Evolutionary conservation across 805 yeast genomes (phyloP), one percentile per base, ranked within the genome.

Genomic region (Metschnikowia bowlesiae): DNA sequence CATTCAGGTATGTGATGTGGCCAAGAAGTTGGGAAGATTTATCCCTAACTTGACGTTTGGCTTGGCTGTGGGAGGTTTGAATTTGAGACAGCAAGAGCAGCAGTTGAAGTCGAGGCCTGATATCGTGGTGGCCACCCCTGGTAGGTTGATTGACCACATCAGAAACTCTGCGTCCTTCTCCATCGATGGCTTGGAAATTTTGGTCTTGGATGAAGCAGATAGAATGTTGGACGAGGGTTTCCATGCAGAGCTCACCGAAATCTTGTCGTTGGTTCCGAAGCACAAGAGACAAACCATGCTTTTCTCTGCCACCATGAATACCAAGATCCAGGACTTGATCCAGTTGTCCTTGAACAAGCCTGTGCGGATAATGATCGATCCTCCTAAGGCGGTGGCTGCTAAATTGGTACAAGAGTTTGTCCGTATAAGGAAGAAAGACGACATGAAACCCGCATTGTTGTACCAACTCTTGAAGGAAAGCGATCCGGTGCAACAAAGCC

Each of bases 201-300:
- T 94, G 61, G 95, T 94, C 31, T 79, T 94, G 59, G 99, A 94
- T 74, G 99, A 94, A 75, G 99, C 99, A 53, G 99, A 94, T 78
- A 84, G 99, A 74, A 94, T 94, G 98, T 79, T 94, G 60, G 99
- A 94, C 67, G 99, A 94, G 71, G 99, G 99, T 64, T 94, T 94
- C 81, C 97, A 91, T 69, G 89, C 84, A 47, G 99, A 94, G 70
- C 75, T 94, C 58, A 85, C 89, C 16, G 99, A 94, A 67, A 92
- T 94, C 53, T 79, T 94, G 69, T 79, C 87, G 11, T 75, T 92
- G 48, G 76, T 95, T 56, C 99, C 99, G 30, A 73, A 70, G 57
- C 80, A 84, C 46, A 89, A 89, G 70, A 83, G 98, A 67, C 99
- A 94, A 71, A 92, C 97, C 0, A 71, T 94, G 74, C 73, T 94